phyloP scores from a whole-genome alignment of 2,329 filamentous ascomycete species.

The Diplocarpon mali region DNA sequence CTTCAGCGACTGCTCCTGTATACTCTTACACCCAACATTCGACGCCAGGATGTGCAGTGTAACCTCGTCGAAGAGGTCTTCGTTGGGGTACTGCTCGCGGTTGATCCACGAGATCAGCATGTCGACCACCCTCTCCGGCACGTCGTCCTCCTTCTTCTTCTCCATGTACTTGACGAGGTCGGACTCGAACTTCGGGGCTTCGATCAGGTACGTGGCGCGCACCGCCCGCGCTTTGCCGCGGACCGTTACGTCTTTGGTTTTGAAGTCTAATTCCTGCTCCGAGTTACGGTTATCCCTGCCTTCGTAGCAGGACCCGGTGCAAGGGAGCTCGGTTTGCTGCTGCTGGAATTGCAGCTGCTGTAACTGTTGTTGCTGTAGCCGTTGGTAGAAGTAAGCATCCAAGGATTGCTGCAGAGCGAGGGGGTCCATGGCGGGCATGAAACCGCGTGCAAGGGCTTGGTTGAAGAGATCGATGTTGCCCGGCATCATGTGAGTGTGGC shows the following conservation, averaged over 20 bases:
- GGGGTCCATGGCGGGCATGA: not conserved
- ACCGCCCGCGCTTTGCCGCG: conserved; percentile 19
- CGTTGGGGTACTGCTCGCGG: conserved; percentile 11
- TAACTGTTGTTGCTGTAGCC: too few species aligned
- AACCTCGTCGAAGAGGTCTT: conserved; percentile 18
- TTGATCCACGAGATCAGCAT: conserved; percentile 23
- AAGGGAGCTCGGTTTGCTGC: not conserved
- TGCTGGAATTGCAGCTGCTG: not conserved
- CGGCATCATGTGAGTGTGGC: not conserved
- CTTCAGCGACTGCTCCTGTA: conserved; percentile 11
- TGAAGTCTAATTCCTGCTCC: conserved; percentile 10
- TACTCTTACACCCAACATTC: conserved; percentile 14
- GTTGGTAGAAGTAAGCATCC: not conserved
- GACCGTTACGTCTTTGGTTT: conserved; percentile 21
- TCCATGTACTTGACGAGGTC: conserved; percentile 19
- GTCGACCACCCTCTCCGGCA: conserved; percentile 17
- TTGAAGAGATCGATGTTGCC: not conserved
- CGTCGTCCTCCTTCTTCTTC: conserved; percentile 18
- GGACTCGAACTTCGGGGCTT: conserved; percentile 20
- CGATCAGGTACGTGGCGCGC: conserved; percentile 18
- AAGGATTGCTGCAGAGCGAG: not conserved
- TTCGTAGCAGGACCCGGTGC: not conserved
- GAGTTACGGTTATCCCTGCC: not conserved
- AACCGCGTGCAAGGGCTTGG: not conserved
- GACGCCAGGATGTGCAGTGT: conserved; percentile 18